These are phyloP conservation scores for Pseudogymnoascus pannorum DNA, from an alignment of 2,329 filamentous ascomycete genomes.

Conservation along the genomic window DNA sequence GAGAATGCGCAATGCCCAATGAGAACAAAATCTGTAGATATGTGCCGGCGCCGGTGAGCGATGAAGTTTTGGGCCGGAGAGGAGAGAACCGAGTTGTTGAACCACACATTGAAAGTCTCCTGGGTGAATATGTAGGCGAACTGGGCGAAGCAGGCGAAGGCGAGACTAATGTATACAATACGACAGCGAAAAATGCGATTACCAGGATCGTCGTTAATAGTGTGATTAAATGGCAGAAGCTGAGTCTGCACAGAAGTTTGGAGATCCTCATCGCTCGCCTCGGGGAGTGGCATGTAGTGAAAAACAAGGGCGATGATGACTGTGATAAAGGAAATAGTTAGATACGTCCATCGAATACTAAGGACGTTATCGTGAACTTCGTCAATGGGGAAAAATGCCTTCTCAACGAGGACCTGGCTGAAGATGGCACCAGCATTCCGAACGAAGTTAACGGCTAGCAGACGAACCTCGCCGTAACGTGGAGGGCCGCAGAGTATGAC, in stretches of 20 bases:
- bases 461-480: slow-evolving; percentile 64
- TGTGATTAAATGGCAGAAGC: slow-evolving; percentile 58
- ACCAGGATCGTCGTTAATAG: slow-evolving; percentile 69
- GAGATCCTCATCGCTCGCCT: slow-evolving; percentile 40
- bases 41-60: slow-evolving; percentile 13
- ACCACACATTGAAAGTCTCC: slow-evolving; percentile 55
- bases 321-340: slow-evolving; percentile 66
- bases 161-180: slow-evolving; percentile 40
- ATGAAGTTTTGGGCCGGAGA: slow-evolving; percentile 29
- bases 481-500: slow-evolving; percentile 63
- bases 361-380: slow-evolving; percentile 40
- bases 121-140: slow-evolving; percentile 76
- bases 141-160: slow-evolving; percentile 66
- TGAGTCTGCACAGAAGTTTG: slow-evolving; percentile 49
- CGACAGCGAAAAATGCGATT: slow-evolving; percentile 53
- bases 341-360: slow-evolving; percentile 74
- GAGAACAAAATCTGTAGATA: slow-evolving; percentile 40
- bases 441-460: slow-evolving; percentile 67
- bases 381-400: slow-evolving; percentile 54
- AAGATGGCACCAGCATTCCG: slow-evolving; percentile 68
- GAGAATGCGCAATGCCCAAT: slow-evolving; percentile 29
- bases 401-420: slow-evolving; percentile 64
- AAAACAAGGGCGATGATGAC: slow-evolving; percentile 59
- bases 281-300: slow-evolving; percentile 56
- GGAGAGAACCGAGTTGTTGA: slow-evolving; percentile 43